A percentile compares a stretch with the other conserved stretches of the same genome.
Conservation (phyloP, 495 filamentous ascomycete species). For the Jackrogersella minutella region DNA sequence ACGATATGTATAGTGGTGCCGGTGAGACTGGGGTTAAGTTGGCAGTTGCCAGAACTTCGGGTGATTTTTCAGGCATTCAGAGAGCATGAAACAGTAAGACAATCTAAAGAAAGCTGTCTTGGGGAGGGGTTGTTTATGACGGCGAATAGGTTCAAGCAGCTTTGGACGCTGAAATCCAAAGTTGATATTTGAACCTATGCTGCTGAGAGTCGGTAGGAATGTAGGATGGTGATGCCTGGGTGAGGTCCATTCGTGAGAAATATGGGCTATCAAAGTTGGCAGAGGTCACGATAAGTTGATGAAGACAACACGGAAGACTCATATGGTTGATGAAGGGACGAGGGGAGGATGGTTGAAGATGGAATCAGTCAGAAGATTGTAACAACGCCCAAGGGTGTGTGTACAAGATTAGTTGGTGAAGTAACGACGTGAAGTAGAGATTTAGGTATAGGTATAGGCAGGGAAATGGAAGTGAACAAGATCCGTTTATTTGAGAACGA, state of each 20-base stretch:
- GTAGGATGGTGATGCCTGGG: background rate
- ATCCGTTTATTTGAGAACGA: no score
- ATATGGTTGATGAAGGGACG: background rate
- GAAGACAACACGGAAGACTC: background rate
- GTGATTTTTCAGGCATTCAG: constrained; percentile 49
- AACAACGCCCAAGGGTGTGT: no score
- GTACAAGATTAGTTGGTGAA: no score
- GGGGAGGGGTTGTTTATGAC: background rate
- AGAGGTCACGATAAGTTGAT: constrained; percentile 5
- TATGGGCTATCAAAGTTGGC: constrained; percentile 2
- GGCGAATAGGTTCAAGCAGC: no score
- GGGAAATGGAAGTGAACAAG: no score
- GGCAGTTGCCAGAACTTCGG: constrained; percentile 49
- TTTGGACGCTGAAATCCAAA: no score
- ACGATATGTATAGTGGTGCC: constrained; percentile 44
- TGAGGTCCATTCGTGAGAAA: background rate
- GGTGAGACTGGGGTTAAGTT: constrained; percentile 47
- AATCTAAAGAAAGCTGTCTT: constrained; percentile 22
- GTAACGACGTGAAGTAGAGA: no score
- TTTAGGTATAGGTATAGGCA: no score
- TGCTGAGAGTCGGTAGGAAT: no score
- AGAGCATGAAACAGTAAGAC: constrained; percentile 1
- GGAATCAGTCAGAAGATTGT: no score
- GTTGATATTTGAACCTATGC: no score
- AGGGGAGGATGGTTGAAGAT: no score